These are phyloP conservation scores for Volvariella volvacea DNA, from an alignment of 1,284 basidiomycete species.

Conservation along the genomic window DNA sequence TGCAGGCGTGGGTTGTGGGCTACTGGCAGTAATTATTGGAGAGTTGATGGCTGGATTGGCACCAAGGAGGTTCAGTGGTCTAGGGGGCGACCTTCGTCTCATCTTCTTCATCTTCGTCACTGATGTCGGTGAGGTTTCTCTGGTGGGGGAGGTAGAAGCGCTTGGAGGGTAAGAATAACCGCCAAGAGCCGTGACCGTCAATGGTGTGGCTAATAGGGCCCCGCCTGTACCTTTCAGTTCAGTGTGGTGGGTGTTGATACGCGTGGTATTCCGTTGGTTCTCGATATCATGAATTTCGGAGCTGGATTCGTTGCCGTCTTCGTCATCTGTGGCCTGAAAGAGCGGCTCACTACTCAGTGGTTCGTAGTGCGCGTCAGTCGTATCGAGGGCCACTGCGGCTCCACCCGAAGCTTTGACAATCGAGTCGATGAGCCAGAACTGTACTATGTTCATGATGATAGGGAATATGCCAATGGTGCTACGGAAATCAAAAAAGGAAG, in stretches of 20 bases:
- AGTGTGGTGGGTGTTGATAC: conserved; percentile 21
- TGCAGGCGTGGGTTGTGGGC: conserved; percentile 9
- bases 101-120: conserved; percentile 31
- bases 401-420: conserved; percentile 68
- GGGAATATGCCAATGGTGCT: conserved; percentile 93
- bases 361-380: conserved; percentile 23
- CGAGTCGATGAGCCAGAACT: conserved; percentile 86
- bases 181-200: conserved; percentile 21
- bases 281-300: conserved; percentile 38
- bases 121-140: conserved; percentile 17
- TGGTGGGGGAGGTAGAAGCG: conserved; percentile 27
- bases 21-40: conserved; percentile 9
- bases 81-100: conserved; percentile 34
- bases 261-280: conserved; percentile 24
- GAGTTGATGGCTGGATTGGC: conserved; percentile 27
- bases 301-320: conserved; percentile 50
- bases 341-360: conserved; percentile 52
- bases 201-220: conserved; percentile 25
- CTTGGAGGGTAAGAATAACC: conserved; percentile 60
- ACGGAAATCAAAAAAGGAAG: conserved; percentile 9
- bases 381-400: conserved; percentile 28
- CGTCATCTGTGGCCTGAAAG: conserved; percentile 40
- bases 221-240: conserved; percentile 24
- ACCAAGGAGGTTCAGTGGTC: conserved; percentile 29
- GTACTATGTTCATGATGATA: conserved; percentile 86